Conservation (phyloP, 2,329 filamentous ascomycete genomes). For the Lizonia empirigonia region DNA sequence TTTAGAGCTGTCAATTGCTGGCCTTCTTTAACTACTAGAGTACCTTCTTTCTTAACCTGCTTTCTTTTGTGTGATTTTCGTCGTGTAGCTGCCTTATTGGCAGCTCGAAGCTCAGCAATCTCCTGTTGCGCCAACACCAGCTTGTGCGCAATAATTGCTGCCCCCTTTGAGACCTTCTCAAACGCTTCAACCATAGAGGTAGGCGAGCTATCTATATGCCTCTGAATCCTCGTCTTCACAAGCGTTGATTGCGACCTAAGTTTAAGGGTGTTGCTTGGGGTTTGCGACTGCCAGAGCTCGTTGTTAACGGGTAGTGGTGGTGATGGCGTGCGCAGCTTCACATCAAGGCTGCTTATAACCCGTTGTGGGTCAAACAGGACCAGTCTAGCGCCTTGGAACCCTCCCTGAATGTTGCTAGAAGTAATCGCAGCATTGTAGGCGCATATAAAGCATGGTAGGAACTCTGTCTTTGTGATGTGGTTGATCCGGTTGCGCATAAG, state of each 20-base stretch:
- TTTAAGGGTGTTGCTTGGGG: constrained; percentile 20
- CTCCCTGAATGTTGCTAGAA: constrained; percentile 34
- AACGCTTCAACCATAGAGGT: too few relatives aligned
- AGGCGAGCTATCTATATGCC: too few relatives aligned
- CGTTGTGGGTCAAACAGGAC: constrained; percentile 38
- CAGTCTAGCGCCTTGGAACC: constrained; percentile 41
- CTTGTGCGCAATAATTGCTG: too few relatives aligned
- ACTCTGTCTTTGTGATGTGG: too few relatives aligned
- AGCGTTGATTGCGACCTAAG: constrained; percentile 17
- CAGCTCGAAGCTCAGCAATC: too few relatives aligned
- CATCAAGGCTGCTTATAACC: constrained; percentile 40
- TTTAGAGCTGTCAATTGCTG: constrained; percentile 11
- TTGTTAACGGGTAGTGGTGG: constrained; percentile 14
- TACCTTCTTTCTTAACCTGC: background rate
- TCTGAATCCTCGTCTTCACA: too few relatives aligned
- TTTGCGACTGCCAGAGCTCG: constrained; percentile 21
- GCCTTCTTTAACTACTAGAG: constrained; percentile 1
- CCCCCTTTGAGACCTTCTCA: too few relatives aligned
- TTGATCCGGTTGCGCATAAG: constrained; percentile 35
- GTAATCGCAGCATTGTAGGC: constrained; percentile 33
- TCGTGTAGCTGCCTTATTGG: too few relatives aligned
- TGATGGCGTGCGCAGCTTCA: constrained; percentile 19
- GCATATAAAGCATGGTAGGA: constrained; percentile 25
- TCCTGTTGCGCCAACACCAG: too few relatives aligned
- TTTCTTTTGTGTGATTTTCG: too few relatives aligned